These are phyloP conservation scores for Lentinula aciculospora DNA, from an alignment of 768 basidiomycete species.

Conservation along the genomic window DNA sequence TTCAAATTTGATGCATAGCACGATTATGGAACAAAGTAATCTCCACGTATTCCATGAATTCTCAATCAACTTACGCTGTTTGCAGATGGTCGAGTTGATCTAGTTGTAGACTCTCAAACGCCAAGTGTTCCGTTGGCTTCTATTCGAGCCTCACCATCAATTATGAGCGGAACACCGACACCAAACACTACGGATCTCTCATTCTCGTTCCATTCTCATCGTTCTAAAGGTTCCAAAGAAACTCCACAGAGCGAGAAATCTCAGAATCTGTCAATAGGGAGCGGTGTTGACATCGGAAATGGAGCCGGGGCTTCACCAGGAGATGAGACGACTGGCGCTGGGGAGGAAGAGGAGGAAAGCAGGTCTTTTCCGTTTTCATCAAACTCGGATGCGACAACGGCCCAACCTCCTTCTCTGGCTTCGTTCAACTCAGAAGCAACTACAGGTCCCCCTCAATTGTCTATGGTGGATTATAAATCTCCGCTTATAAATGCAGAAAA, in stretches of 20 bases:
- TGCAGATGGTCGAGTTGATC: neutral
- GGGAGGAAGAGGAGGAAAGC: neutral
- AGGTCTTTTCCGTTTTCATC: neutral
- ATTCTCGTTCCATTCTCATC: neutral
- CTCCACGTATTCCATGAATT: neutral
- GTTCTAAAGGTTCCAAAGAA: neutral
- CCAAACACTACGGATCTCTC: neutral
- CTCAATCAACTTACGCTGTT: neutral
- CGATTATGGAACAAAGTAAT: conserved; percentile 48
- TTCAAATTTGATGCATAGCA: conserved; percentile 34
- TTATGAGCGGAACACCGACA: neutral
- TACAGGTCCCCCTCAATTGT: neutral
- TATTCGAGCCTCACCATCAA: neutral
- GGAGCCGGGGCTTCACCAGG: neutral
- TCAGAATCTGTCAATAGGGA: neutral
- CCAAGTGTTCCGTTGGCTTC: neutral
- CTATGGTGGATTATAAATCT: neutral
- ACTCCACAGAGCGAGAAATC: neutral
- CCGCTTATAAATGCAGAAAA: too few species aligned
- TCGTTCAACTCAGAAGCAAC: neutral
- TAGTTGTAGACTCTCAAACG: conserved; percentile 4
- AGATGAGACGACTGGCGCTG: neutral
- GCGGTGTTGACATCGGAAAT: neutral
- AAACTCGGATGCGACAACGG: neutral
- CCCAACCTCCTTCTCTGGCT: neutral